These are phyloP conservation scores for Trichoderma guizhouense DNA, from an alignment of 2,329 filamentous ascomycete species.

Conservation along the genomic window DNA sequence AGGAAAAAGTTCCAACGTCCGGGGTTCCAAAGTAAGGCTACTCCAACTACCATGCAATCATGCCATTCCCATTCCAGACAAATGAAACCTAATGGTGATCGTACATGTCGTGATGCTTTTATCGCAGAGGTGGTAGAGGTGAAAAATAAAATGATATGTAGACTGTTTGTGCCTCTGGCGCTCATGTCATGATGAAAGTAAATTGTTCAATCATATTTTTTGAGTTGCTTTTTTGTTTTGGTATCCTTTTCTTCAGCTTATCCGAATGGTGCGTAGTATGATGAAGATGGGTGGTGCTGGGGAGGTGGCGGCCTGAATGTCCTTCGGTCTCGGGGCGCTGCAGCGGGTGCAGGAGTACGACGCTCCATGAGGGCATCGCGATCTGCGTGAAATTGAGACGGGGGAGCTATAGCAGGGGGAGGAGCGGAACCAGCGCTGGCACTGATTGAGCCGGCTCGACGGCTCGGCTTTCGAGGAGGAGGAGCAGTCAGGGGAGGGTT, in stretches of 20 bases:
- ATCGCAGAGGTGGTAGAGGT: neutral
- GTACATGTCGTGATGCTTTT: slow-evolving; percentile 16
- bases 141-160: neutral
- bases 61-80: slow-evolving; percentile 11
- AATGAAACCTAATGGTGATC: slow-evolving; percentile 16
- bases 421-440: slow-evolving; percentile 30
- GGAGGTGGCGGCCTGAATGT: slow-evolving; percentile 17
- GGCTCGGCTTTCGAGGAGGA: slow-evolving; percentile 48
- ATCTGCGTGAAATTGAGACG: slow-evolving; percentile 27
- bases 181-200: neutral
- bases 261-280: slow-evolving; percentile 16
- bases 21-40: slow-evolving; percentile 9
- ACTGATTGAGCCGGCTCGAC: slow-evolving; percentile 38
- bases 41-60: slow-evolving; percentile 14
- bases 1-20: neutral
- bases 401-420: slow-evolving; percentile 21
- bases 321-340: slow-evolving; percentile 26
- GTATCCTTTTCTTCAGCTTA: neutral
- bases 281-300: slow-evolving; percentile 10
- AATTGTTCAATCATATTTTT: neutral
- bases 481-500: slow-evolving; percentile 56
- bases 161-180: neutral
- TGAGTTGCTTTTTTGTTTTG: neutral
- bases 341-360: slow-evolving; percentile 8
- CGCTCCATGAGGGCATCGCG: slow-evolving; percentile 21